Evolutionary conservation across 345 rosid genomes (phyloP).

Genomic region (Orychophragmus violaceus): DNA sequence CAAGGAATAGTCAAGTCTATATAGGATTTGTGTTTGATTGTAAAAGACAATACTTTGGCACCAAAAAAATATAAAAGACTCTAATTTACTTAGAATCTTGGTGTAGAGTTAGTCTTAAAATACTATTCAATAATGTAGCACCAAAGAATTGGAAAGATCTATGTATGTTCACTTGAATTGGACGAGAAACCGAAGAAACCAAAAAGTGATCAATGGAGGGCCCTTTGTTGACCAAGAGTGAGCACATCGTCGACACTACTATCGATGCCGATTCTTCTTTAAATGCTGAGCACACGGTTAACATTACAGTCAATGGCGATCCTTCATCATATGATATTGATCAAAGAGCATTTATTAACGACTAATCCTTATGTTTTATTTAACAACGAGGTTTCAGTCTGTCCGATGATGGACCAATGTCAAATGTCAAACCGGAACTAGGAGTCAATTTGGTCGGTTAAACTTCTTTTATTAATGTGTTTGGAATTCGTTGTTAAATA

Average conservation of each 20-base stretch:
- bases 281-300: not conserved
- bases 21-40: not conserved
- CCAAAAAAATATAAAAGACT: not conserved
- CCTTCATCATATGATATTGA: not conserved
- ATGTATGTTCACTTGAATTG: not conserved
- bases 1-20: not conserved
- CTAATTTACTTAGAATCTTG: too few species aligned
- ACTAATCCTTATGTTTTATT: too few species aligned
- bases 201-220: not conserved
- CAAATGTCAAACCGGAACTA: too few species aligned
- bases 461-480: too few species aligned
- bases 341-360: not conserved
- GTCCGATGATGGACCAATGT: too few species aligned
- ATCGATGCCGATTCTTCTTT: not conserved
- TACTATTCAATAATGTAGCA: not conserved
- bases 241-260: not conserved
- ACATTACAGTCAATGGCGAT: not conserved
- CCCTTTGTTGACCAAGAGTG: not conserved
- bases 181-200: not conserved
- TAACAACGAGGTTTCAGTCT: too few species aligned
- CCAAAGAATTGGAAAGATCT: not conserved
- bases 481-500: too few species aligned
- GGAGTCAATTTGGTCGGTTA: too few species aligned
- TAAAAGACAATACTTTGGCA: not conserved
- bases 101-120: not conserved